A percentile compares a stretch with the other conserved stretches of the same genome.
phyloP scores from a whole-genome alignment of 441 rosid species.

The Hura crepitans region DNA sequence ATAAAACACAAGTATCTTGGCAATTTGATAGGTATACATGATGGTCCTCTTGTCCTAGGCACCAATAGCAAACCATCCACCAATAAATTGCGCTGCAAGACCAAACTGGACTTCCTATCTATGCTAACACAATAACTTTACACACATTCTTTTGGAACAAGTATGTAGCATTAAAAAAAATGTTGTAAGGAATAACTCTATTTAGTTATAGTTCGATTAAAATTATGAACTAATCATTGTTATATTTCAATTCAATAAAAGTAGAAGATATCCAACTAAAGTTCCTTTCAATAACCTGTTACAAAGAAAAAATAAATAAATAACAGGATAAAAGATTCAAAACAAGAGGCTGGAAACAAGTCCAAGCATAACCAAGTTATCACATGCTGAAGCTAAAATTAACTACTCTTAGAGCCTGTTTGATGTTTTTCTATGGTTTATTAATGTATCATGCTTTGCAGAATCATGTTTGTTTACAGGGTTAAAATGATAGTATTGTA shows the following conservation, averaged over 20 bases:
- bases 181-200: not conserved
- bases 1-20: not conserved
- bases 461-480: no score
- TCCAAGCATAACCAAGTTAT: not conserved
- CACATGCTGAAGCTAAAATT: not conserved
- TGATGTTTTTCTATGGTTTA: no score
- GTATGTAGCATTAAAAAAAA: not conserved
- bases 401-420: not conserved
- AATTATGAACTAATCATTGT: not conserved
- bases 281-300: not conserved
- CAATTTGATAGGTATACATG: not conserved
- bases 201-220: not conserved
- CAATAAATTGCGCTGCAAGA: not conserved
- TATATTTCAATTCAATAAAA: no score
- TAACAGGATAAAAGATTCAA: not conserved
- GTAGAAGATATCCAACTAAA: no score
- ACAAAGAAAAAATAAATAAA: not conserved
- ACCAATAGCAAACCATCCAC: not conserved
- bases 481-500: not conserved
- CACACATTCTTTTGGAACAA: not conserved
- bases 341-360: not conserved
- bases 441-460: no score
- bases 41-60: not conserved
- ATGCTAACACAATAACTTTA: not conserved
- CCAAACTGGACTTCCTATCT: not conserved